Base-by-base conservation (phyloP, 1,284 basidiomycete genomes). In the Cystobasidium slooffiae region DNA sequence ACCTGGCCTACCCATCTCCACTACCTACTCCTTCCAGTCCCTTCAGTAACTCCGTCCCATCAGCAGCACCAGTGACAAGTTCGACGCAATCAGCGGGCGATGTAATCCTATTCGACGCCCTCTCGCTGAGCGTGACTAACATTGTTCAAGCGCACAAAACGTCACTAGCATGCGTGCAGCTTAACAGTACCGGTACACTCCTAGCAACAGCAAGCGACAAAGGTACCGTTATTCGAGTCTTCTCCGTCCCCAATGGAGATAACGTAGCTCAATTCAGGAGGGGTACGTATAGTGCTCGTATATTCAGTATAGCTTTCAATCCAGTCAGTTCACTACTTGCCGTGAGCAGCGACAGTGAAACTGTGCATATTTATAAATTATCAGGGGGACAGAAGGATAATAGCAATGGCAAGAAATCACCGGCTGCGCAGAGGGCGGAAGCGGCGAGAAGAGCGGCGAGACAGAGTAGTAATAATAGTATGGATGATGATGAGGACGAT, bases 81-180 rank as follows among this genome's bases (percentile, higher is more conserved):
- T 81, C 82, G 83, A 64, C 82, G 47, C 78, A 89, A 86, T 81
- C 88, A 14, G 82, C 90, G 0, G 94, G 94, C 78, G 94, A 97
- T 83, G 92, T 97, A 67, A 88, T 95, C 77, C 85, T 97, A 61
- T 98, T 98, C 85, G 94, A 94, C 75, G 94, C 96, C 0, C 89
- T 94, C 67, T 89, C 92, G 5, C 88, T 98, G 16, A 90, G 91
- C 1, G 93, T 97, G 18, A 89, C 92, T 43, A 97, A 98, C 84
- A 93, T 97, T 78, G 93, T 99, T 76, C 94, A 94, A 80, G 97
- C 97, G 12, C 97, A 99, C 86, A 97, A 97, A 84, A 85, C 94
- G 0, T 93, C 95, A 0, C 90, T 99, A 75, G 92, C 94, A 3
- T 89, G 89, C 77, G 86, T 99, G 47, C 87, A 92, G 0, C 87